These are phyloP conservation scores for Solanum raphanifolium DNA, from an alignment of 257 asterid species.

Conservation along the genomic window DNA sequence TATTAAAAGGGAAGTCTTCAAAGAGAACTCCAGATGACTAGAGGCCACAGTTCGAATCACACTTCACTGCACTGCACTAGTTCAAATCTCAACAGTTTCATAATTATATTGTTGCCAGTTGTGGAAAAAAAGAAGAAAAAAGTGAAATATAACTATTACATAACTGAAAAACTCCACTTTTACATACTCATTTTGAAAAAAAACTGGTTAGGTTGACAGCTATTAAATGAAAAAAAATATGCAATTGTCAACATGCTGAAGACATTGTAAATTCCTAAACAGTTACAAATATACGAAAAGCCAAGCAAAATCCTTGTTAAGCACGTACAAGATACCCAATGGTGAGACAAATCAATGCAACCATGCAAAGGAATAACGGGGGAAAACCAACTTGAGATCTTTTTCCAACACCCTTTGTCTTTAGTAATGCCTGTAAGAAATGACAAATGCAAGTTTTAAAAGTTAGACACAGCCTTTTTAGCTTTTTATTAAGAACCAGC, in stretches of 20 bases:
- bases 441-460: not conserved
- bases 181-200: not conserved
- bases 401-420: constrained; percentile 13
- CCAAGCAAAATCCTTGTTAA: not conserved
- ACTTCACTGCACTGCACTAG: not conserved
- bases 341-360: constrained; percentile 23
- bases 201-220: not conserved
- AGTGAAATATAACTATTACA: not conserved
- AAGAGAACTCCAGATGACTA: not conserved
- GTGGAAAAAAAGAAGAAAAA: not conserved
- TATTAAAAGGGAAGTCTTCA: too few relatives aligned
- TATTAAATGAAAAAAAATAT: not conserved
- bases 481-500: not conserved
- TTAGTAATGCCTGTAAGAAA: constrained; percentile 18
- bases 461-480: not conserved
- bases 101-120: not conserved
- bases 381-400: constrained; percentile 33
- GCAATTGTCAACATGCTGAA: not conserved
- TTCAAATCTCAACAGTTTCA: not conserved
- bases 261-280: not conserved
- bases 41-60: not conserved
- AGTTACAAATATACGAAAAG: not conserved
- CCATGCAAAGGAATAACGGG: constrained; percentile 30
- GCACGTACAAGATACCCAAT: constrained; percentile 21
- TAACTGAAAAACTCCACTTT: not conserved